These are phyloP conservation scores for Cladorrhinum sp. DNA, from an alignment of 2,329 filamentous ascomycete species.

Conservation along the genomic window DNA sequence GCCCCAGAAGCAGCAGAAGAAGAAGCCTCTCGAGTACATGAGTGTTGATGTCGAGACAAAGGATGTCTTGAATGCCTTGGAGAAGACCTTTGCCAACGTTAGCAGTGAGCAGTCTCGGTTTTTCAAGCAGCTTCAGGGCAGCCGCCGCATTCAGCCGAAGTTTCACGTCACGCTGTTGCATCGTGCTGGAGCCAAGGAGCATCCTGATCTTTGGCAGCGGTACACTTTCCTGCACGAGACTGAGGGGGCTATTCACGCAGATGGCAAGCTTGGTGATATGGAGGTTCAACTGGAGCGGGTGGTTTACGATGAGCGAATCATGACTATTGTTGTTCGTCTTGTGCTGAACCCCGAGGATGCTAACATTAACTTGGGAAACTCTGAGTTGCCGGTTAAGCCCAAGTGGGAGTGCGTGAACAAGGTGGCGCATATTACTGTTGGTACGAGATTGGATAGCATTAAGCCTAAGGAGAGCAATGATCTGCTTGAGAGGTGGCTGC, in stretches of 20 bases:
- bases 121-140: constrained; percentile 71
- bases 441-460: constrained; percentile 68
- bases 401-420: constrained; percentile 70
- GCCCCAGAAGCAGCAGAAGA: constrained; percentile 34
- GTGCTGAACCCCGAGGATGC: constrained; percentile 40
- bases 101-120: constrained; percentile 57
- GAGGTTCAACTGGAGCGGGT: constrained; percentile 65
- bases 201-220: constrained; percentile 71
- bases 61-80: constrained; percentile 54
- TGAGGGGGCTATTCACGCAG: constrained; percentile 36
- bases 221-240: constrained; percentile 61
- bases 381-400: constrained; percentile 11
- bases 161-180: constrained; percentile 97
- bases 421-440: constrained; percentile 84
- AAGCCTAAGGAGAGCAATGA: constrained; percentile 96
- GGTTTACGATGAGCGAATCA: constrained; percentile 81
- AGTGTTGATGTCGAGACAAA: constrained; percentile 45
- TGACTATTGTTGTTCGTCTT: constrained; percentile 85
- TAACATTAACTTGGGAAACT: constrained; percentile 11
- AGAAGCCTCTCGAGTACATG: constrained; percentile 56
- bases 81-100: constrained; percentile 63
- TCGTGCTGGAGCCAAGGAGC: constrained; percentile 57
- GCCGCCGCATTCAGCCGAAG: constrained; percentile 71
- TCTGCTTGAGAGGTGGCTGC: constrained; percentile 71
- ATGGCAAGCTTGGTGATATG: constrained; percentile 60